Evolutionary conservation across 441 rosid species (phyloP).

Genomic region (Jatropha multifida): DNA sequence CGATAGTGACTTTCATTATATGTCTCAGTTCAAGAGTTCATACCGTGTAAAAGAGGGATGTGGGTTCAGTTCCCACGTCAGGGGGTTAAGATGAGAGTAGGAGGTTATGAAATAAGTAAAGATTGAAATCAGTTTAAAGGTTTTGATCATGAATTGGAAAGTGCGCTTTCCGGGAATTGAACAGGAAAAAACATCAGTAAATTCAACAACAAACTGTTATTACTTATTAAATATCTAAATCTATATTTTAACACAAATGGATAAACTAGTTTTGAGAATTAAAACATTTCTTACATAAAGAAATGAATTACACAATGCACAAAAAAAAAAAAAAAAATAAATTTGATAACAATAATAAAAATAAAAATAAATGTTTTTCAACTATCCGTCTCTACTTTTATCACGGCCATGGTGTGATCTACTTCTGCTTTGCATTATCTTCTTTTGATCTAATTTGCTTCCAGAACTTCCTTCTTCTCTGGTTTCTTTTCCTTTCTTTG

Average conservation of each 20-base stretch:
- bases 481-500: slow-evolving; percentile 37
- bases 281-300: slow-evolving; percentile 10
- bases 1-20: too few species aligned
- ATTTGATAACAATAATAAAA: background rate
- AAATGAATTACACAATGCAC: slow-evolving; percentile 9
- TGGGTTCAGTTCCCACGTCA: too few species aligned
- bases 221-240: background rate
- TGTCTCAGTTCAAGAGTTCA: too few species aligned
- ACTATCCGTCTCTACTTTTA: slow-evolving; percentile 50
- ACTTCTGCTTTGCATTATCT: slow-evolving; percentile 40
- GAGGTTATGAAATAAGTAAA: too few species aligned
- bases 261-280: slow-evolving; percentile 1
- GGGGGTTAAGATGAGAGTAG: too few species aligned
- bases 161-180: too few species aligned
- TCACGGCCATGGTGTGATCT: slow-evolving; percentile 44
- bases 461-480: slow-evolving; percentile 36
- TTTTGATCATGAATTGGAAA: too few species aligned
- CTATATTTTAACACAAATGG: slow-evolving; percentile 2
- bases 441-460: slow-evolving; percentile 30
- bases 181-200: too few species aligned
- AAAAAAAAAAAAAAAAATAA: background rate
- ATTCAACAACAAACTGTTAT: background rate
- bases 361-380: background rate
- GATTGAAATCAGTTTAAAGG: too few species aligned
- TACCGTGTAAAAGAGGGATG: too few species aligned